These are phyloP conservation scores for Auriscalpium vulgare DNA, from an alignment of 768 basidiomycete species.

Conservation along the genomic window DNA sequence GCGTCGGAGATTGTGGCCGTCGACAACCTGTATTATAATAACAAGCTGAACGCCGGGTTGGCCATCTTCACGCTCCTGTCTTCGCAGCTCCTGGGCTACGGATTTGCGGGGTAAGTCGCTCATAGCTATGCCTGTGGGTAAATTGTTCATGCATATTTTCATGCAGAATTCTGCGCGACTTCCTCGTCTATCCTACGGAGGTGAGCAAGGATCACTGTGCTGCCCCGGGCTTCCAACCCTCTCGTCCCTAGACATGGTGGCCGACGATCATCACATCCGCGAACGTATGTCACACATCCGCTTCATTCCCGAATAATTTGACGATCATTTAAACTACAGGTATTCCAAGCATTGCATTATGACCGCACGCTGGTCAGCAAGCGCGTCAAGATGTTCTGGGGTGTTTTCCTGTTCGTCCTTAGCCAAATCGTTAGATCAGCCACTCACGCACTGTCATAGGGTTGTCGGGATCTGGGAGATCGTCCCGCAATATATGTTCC, in stretches of 20 bases:
- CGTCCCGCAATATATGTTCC: conserved; percentile 32
- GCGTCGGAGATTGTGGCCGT: conserved; percentile 29
- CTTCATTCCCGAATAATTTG: too few relatives aligned
- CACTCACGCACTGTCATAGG: neutral
- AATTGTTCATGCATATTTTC: neutral
- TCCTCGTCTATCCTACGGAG: conserved; percentile 19
- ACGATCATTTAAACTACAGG: conserved; percentile 4
- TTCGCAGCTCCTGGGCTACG: conserved; percentile 33
- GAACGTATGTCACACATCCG: neutral
- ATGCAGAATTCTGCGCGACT: conserved; percentile 16
- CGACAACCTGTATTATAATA: conserved; percentile 23
- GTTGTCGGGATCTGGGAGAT: conserved; percentile 24
- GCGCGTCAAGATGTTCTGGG: conserved; percentile 34
- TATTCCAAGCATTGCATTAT: conserved; percentile 29
- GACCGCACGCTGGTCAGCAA: conserved; percentile 29
- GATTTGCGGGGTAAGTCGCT: conserved; percentile 24
- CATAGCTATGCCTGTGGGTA: too few relatives aligned
- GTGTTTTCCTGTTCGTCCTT: conserved; percentile 26
- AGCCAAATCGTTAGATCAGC: neutral
- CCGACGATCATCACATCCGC: neutral
- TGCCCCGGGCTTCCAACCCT: neutral
- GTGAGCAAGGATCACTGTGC: neutral
- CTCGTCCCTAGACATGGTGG: conserved; percentile 11
- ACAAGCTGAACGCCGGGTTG: conserved; percentile 33
- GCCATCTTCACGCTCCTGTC: conserved; percentile 37